phyloP scores from a whole-genome alignment of 2,329 filamentous ascomycete genomes.

The Aureobasidium musti region DNA sequence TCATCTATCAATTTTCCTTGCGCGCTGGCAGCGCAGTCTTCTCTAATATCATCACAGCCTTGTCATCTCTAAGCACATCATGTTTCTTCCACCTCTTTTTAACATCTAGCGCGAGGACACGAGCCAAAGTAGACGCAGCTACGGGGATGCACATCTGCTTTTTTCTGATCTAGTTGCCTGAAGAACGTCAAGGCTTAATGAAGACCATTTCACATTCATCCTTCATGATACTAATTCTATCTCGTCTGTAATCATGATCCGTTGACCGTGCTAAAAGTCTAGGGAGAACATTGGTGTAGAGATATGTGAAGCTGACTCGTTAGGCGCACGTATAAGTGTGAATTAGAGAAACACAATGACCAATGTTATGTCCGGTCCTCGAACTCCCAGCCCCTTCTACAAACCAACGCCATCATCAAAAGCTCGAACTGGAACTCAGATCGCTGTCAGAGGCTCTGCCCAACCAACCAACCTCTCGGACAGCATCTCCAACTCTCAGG shows the following conservation, averaged over 20 bases:
- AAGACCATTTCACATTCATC: neutral
- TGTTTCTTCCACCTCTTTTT: neutral
- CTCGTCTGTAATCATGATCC: neutral
- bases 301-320: neutral
- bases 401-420: neutral
- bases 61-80: conserved; percentile 18
- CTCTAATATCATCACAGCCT: conserved; percentile 11
- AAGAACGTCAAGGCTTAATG: conserved; percentile 7
- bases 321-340: neutral
- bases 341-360: neutral
- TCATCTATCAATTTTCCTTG: conserved; percentile 9
- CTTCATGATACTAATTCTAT: neutral
- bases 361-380: neutral
- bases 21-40: conserved; percentile 23
- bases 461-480: neutral
- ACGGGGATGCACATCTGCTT: conserved; percentile 19
- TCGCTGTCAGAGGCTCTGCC: neutral
- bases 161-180: conserved; percentile 15
- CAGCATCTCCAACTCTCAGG: neutral
- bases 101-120: conserved; percentile 4
- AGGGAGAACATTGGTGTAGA: neutral
- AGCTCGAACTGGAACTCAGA: conserved; percentile 13
- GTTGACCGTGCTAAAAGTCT: neutral
- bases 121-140: conserved; percentile 5
- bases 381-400: neutral